A percentile compares a stretch with the other conserved stretches of the same genome.
Evolutionary conservation across 805 yeast species (phyloP).

Genomic region (Lachancea fermentati): DNA sequence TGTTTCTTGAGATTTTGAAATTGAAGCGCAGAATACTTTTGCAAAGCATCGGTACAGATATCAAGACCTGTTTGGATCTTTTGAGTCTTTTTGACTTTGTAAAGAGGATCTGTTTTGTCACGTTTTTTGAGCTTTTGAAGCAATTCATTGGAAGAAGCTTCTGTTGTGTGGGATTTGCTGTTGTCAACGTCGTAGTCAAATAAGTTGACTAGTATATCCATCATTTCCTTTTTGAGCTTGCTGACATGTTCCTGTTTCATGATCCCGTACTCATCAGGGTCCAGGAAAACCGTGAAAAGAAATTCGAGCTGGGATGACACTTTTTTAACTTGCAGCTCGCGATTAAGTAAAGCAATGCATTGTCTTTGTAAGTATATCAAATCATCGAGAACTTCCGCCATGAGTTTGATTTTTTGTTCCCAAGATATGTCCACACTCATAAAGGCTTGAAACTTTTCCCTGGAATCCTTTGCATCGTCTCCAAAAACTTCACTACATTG

Average conservation of each 20-base stretch:
- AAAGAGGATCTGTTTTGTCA: constrained; percentile 2
- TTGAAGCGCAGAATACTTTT: not conserved
- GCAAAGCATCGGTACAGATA: constrained; percentile 13
- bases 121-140: constrained; percentile 4
- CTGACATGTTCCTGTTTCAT: constrained; percentile 14
- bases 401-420: constrained; percentile 8
- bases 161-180: not conserved
- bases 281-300: constrained; percentile 17
- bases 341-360: constrained; percentile 20
- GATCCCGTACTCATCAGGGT: constrained; percentile 16
- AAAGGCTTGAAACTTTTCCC: constrained; percentile 13
- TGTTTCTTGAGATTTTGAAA: not conserved
- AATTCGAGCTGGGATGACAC: constrained; percentile 16
- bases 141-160: not conserved
- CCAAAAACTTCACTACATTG: constrained; percentile 18
- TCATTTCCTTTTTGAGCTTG: constrained; percentile 13
- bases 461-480: constrained; percentile 16
- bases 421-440: constrained; percentile 2
- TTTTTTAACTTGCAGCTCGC: constrained; percentile 20
- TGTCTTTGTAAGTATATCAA: constrained; percentile 19
- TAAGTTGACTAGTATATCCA: constrained; percentile 13
- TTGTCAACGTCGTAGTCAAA: constrained; percentile 9
- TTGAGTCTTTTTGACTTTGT: not conserved
- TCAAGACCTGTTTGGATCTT: constrained; percentile 9
- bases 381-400: constrained; percentile 17